Conservation (phyloP, 768 basidiomycete species). For the Suillus alpinus region DNA sequence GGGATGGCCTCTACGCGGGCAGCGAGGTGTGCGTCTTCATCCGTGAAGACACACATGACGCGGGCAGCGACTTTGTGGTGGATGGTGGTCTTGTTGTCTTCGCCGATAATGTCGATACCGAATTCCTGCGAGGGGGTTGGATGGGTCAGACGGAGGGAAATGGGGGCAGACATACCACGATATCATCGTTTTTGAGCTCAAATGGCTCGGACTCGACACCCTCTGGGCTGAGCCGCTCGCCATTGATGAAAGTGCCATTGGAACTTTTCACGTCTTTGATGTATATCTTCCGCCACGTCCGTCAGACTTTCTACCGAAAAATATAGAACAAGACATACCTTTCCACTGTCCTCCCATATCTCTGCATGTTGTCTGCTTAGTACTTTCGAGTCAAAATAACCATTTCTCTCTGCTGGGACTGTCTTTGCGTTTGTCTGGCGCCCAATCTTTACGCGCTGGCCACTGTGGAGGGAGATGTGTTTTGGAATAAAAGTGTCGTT, state of each 20-base stretch:
- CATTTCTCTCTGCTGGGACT: constrained; percentile 87
- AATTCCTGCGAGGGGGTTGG: constrained; percentile 68
- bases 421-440: constrained; percentile 96
- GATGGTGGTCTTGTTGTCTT: constrained; percentile 96
- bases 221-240: constrained; percentile 87
- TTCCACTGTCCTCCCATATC: constrained; percentile 92
- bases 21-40: constrained; percentile 79
- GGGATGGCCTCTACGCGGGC: constrained; percentile 70
- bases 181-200: constrained; percentile 92
- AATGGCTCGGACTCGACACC: constrained; percentile 89
- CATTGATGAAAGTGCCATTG: constrained; percentile 98
- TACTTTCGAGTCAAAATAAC: constrained; percentile 96
- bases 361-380: constrained; percentile 94
- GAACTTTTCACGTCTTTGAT: constrained; percentile 99
- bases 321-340: constrained; percentile 47
- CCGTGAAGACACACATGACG: constrained; percentile 82
- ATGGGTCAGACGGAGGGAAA: constrained; percentile 4
- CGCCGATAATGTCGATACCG: constrained; percentile 97
- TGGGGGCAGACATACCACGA: constrained; percentile 66
- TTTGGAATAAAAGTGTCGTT: constrained; percentile 95
- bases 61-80: constrained; percentile 99
- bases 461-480: constrained; percentile 73
- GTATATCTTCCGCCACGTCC: constrained; percentile 60
- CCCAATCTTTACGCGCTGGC: constrained; percentile 84
- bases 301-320: constrained; percentile 11